phyloP scores from a whole-genome alignment of 305 asterid species.

The Fraxinus sp. region DNA sequence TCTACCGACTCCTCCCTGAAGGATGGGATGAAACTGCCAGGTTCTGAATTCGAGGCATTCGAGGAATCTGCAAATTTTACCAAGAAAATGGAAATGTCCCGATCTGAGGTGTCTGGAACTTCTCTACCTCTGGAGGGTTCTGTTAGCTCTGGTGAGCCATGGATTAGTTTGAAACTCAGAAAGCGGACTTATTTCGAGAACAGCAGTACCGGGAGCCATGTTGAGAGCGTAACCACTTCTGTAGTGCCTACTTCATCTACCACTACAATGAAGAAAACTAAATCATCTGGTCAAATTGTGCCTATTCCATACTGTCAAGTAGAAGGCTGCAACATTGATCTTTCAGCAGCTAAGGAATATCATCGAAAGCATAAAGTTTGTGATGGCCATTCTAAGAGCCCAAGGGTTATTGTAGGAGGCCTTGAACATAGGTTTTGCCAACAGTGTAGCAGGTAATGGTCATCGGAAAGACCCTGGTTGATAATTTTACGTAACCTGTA shows the following conservation, averaged over 20 bases:
- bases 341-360: conserved; percentile 78
- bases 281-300: conserved; percentile 37
- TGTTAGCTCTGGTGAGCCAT: conserved; percentile 56
- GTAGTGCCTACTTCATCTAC: conserved; percentile 41
- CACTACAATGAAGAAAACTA: conserved; percentile 46
- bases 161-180: conserved; percentile 73
- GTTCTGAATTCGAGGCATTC: conserved; percentile 28
- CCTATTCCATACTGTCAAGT: conserved; percentile 61
- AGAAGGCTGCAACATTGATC: conserved; percentile 77
- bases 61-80: conserved; percentile 30
- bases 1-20: conserved; percentile 65
- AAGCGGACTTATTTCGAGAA: conserved; percentile 75
- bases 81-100: conserved; percentile 37
- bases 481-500: neutral
- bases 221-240: conserved; percentile 40
- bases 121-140: conserved; percentile 51
- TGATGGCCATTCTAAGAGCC: conserved; percentile 65
- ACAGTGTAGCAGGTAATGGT: conserved; percentile 79
- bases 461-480: neutral
- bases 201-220: conserved; percentile 34
- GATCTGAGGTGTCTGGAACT: conserved; percentile 40
- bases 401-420: conserved; percentile 67
- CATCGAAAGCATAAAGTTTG: conserved; percentile 82
- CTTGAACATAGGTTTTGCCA: conserved; percentile 80
- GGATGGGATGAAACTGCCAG: conserved; percentile 30